Conservation (phyloP, 345 rosid species). For the Zanthoxylum bungeanum region DNA sequence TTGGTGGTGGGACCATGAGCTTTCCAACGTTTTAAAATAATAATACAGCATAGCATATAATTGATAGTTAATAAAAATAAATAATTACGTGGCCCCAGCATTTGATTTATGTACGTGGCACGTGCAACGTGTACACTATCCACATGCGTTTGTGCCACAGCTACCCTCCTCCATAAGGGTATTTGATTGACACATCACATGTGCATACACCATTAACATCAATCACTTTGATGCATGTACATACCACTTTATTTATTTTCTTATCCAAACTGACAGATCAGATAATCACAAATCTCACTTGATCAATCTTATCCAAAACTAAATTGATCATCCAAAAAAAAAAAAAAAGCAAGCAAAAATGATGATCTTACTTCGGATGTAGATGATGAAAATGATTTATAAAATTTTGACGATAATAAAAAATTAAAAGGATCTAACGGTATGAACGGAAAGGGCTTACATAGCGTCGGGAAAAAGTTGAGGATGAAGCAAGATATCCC, state of each 20-base stretch:
- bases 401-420: neutral
- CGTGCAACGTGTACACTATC: neutral
- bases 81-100: neutral
- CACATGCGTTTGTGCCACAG: neutral
- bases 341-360: neutral
- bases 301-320: neutral
- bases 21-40: too few relatives aligned
- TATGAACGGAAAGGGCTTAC: conserved; percentile 38
- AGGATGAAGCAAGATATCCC: conserved; percentile 19
- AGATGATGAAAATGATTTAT: neutral
- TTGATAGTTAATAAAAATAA: neutral
- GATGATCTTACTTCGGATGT: neutral
- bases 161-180: too few relatives aligned
- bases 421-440: neutral
- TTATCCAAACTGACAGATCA: neutral
- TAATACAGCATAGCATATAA: neutral
- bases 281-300: neutral
- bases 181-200: neutral
- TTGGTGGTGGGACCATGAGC: too few relatives aligned
- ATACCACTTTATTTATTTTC: neutral
- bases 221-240: neutral
- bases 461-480: conserved; percentile 40
- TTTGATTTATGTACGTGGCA: neutral
- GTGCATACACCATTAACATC: neutral
- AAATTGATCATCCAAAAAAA: neutral